Percentiles rank a stretch among this genome's conserved stretches.
Conservation (phyloP, 108 stramenopile species). For the Nannochloropsis gaditana region DNA sequence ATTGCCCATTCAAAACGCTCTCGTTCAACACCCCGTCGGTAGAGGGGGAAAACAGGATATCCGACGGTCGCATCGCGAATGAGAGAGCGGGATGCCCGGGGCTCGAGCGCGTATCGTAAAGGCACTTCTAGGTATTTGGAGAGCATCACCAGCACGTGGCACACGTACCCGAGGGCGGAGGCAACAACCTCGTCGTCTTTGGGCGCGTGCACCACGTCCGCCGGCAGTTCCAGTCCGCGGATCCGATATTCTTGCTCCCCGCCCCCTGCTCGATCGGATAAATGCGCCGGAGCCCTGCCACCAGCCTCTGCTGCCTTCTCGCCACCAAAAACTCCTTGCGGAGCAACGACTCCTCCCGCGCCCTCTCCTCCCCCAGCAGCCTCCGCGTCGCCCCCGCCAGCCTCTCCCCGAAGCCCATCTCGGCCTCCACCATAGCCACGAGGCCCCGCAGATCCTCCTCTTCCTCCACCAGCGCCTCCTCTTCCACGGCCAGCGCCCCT, state of each 20-base stretch:
- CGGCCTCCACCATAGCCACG: background rate
- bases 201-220: background rate
- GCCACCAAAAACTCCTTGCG: background rate
- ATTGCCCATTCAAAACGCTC: conserved; percentile 22
- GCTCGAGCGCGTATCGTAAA: conserved; percentile 13
- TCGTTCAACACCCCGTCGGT: conserved; percentile 20
- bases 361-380: background rate
- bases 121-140: conserved; percentile 20
- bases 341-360: background rate
- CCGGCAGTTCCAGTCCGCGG: background rate
- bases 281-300: background rate
- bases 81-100: conserved; percentile 16
- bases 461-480: background rate
- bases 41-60: background rate
- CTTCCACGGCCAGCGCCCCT: background rate
- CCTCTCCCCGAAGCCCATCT: background rate
- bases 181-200: conserved; percentile 16
- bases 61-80: background rate
- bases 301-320: background rate
- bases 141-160: conserved; percentile 4
- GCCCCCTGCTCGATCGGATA: background rate
- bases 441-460: background rate
- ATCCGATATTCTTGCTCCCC: background rate
- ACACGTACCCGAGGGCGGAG: conserved; percentile 19
- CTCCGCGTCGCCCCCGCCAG: too few species aligned